These are phyloP conservation scores for Penicillium coprophilum DNA, from an alignment of 495 filamentous ascomycete species.

Conservation along the genomic window DNA sequence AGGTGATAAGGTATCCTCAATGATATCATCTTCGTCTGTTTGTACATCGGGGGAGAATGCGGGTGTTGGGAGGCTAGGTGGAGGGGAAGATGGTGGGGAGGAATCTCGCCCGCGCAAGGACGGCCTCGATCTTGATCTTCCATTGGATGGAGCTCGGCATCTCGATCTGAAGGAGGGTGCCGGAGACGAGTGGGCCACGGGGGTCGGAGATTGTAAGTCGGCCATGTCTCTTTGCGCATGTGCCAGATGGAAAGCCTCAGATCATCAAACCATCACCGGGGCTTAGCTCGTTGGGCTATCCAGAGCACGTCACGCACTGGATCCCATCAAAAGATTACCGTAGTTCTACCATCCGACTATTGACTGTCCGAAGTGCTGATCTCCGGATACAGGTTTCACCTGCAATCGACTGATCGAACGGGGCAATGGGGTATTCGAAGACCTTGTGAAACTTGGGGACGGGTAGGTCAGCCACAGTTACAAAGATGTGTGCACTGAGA, in stretches of 20 bases:
- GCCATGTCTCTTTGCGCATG: constrained; percentile 28
- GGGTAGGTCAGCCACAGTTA: constrained; percentile 30
- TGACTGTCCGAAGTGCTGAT: not conserved
- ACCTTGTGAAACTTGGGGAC: constrained; percentile 19
- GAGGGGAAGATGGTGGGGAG: constrained; percentile 65
- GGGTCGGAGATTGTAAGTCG: constrained; percentile 23
- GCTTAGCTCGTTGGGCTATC: constrained; percentile 27
- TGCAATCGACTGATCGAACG: constrained; percentile 2
- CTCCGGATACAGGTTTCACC: not conserved
- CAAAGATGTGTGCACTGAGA: constrained; percentile 25
- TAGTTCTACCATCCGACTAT: constrained; percentile 24
- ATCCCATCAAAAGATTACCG: constrained; percentile 25
- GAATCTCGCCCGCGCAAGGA: constrained; percentile 55
- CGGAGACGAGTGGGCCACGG: constrained; percentile 51
- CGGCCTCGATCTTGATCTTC: constrained; percentile 44
- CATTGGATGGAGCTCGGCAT: constrained; percentile 48
- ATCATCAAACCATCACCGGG: constrained; percentile 27
- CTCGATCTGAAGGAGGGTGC: constrained; percentile 67
- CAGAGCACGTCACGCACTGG: constrained; percentile 30
- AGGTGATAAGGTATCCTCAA: constrained; percentile 71
- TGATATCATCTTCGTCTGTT: constrained; percentile 56
- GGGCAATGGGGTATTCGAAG: constrained; percentile 9
- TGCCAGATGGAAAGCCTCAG: constrained; percentile 14
- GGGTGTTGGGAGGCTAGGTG: constrained; percentile 55
- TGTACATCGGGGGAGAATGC: constrained; percentile 41